phyloP scores from a whole-genome alignment of 306 rosid species.

The Citrullus mucosospermus region DNA sequence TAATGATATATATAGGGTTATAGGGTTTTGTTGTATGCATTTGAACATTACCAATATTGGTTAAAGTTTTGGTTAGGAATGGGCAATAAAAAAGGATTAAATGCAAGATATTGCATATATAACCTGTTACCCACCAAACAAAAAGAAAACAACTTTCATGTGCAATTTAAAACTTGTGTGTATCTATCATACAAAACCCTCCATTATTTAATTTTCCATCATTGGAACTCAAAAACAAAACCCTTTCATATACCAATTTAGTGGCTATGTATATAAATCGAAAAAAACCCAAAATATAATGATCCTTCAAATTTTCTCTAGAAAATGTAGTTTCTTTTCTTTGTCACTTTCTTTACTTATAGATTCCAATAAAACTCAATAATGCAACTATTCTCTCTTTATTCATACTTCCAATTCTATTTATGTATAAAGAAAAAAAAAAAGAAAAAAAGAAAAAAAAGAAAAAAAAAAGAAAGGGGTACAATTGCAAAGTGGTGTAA shows the following conservation, averaged over 20 bases:
- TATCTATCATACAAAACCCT: not conserved
- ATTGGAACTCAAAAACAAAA: not conserved
- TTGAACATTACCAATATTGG: not conserved
- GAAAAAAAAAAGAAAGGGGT: too few relatives aligned
- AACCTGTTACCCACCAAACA: not conserved
- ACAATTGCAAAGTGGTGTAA: not conserved
- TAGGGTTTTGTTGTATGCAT: not conserved
- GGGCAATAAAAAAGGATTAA: not conserved
- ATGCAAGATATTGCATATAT: not conserved
- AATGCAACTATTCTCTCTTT: not conserved
- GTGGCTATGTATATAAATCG: not conserved
- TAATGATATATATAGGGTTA: not conserved
- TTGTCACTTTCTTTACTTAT: not conserved
- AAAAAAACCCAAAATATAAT: not conserved
- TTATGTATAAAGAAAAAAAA: not conserved
- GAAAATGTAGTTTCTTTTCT: not conserved
- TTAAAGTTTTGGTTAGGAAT: not conserved
- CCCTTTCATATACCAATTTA: not conserved
- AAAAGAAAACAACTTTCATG: not conserved
- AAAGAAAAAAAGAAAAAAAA: not conserved
- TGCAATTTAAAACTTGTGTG: not conserved
- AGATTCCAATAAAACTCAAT: not conserved
- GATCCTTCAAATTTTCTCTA: not conserved
- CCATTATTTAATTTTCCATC: not conserved
- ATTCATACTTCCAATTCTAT: not conserved